Evolutionary conservation across 192 early-diverging fungal genomes (phyloP).

Genomic region (Entophlyctis luteolus): DNA sequence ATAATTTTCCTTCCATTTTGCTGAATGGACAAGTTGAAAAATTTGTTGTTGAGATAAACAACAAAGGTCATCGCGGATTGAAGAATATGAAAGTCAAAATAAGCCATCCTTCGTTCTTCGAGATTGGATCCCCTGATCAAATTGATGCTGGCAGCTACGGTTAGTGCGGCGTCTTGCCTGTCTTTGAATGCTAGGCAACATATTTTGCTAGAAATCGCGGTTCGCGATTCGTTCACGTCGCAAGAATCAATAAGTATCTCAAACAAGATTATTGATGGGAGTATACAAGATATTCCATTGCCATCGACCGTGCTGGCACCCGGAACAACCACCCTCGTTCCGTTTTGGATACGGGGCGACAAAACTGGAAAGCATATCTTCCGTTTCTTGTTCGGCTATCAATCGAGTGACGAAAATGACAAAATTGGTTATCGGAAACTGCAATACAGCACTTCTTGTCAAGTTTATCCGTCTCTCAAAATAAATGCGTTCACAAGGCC

Average conservation of each 20-base stretch:
- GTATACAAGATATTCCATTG: conserved; percentile 47
- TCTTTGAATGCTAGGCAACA: neutral
- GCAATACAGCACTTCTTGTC: conserved; percentile 51
- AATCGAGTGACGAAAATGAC: conserved; percentile 62
- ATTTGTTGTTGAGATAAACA: conserved; percentile 72
- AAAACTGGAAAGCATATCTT: conserved; percentile 81
- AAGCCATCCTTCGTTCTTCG: conserved; percentile 85
- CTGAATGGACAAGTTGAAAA: conserved; percentile 78
- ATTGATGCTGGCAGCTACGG: conserved; percentile 24
- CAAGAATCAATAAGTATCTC: conserved; percentile 25
- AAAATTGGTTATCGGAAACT: conserved; percentile 62
- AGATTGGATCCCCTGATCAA: conserved; percentile 50
- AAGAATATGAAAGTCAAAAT: conserved; percentile 68
- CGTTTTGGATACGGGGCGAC: conserved; percentile 88
- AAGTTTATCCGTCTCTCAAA: conserved; percentile 81
- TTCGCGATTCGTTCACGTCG: neutral
- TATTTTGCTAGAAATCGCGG: neutral
- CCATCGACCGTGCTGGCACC: conserved; percentile 56
- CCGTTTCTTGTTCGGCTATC: conserved; percentile 76
- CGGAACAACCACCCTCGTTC: conserved; percentile 66
- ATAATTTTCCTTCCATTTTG: conserved; percentile 70
- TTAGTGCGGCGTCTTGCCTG: conserved; percentile 23
- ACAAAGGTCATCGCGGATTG: conserved; percentile 74
- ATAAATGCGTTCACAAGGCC: conserved; percentile 93
- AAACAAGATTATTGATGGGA: conserved; percentile 57